Conservation (phyloP, 1,284 basidiomycete genomes). For the Kalmanozyma brasiliensis region DNA sequence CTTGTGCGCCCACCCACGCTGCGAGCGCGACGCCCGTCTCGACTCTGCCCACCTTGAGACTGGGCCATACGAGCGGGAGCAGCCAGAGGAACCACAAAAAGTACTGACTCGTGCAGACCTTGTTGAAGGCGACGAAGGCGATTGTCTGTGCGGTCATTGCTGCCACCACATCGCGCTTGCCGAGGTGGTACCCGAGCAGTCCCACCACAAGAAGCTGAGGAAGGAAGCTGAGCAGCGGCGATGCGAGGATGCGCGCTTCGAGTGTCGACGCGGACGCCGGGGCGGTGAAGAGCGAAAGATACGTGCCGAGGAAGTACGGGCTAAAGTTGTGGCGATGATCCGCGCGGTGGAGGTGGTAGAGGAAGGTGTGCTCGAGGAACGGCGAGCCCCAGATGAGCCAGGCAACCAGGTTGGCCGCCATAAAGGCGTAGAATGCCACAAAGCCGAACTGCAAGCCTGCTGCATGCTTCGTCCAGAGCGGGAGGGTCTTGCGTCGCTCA, state of each 20-base stretch:
- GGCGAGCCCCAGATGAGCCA: conserved; percentile 80
- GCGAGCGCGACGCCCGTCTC: conserved; percentile 60
- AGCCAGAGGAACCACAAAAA: conserved; percentile 97
- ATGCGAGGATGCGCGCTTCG: conserved; percentile 22
- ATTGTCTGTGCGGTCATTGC: conserved; percentile 92
- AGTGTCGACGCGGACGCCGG: conserved; percentile 2
- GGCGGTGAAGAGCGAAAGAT: conserved; percentile 72
- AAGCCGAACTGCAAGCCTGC: conserved; percentile 77
- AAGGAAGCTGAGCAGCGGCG: conserved; percentile 67
- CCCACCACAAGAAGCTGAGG: conserved; percentile 79
- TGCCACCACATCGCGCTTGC: conserved; percentile 76
- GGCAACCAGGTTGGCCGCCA: conserved; percentile 73
- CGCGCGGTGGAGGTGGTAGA: conserved; percentile 88
- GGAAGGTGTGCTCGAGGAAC: conserved; percentile 89
- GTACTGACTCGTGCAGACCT: conserved; percentile 98
- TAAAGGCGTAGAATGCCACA: conserved; percentile 78
- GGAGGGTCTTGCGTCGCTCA: conserved; percentile 17
- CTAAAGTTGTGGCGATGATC: conserved; percentile 99
- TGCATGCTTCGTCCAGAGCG: conserved; percentile 34
- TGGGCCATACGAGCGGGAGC: conserved; percentile 82
- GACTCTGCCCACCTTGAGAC: conserved; percentile 67
- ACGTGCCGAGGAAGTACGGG: conserved; percentile 93
- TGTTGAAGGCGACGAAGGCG: conserved; percentile 92
- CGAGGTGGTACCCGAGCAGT: conserved; percentile 76
- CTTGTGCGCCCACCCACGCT: conserved; percentile 77